Conservation (phyloP, 2,329 filamentous ascomycete genomes). For the Dactylonectria estremocensis region DNA sequence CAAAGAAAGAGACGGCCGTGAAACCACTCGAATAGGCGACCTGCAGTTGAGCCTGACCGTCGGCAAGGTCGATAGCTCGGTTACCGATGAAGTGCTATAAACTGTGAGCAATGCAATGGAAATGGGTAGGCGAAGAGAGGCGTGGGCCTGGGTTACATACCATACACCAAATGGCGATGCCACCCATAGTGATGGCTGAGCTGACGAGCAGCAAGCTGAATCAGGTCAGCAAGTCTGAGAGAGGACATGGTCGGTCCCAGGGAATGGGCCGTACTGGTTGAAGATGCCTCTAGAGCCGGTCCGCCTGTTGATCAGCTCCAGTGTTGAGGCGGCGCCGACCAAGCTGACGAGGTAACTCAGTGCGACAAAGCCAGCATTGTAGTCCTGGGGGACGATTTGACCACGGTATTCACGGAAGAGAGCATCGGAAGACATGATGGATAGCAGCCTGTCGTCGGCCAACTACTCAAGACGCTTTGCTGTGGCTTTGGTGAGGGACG, state of each 20-base stretch:
- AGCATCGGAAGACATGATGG: constrained; percentile 46
- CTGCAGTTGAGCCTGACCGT: constrained; percentile 75
- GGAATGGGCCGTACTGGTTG: constrained; percentile 72
- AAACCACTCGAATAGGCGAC: constrained; percentile 81
- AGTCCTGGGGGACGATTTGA: constrained; percentile 64
- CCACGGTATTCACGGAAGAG: constrained; percentile 60
- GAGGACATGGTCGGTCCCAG: background rate
- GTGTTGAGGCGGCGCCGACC: constrained; percentile 82
- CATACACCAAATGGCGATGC: constrained; percentile 82
- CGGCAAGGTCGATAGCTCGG: constrained; percentile 79
- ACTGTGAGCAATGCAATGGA: constrained; percentile 19
- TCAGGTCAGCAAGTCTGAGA: constrained; percentile 12
- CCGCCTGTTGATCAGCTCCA: constrained; percentile 85
- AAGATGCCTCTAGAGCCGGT: constrained; percentile 78
- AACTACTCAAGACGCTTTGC: constrained; percentile 27
- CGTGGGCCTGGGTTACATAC: constrained; percentile 51
- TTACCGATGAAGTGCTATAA: constrained; percentile 76
- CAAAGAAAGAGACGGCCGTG: constrained; percentile 83
- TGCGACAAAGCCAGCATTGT: constrained; percentile 74
- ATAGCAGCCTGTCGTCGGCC: constrained; percentile 23
- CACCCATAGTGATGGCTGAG: constrained; percentile 80
- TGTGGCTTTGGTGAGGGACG: constrained; percentile 28
- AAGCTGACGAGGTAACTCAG: constrained; percentile 84
- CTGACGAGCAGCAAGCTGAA: constrained; percentile 73
- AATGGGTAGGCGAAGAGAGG: background rate